Base-by-base conservation (phyloP, 2,329 filamentous ascomycete species). In the Penicillium olsonii region DNA sequence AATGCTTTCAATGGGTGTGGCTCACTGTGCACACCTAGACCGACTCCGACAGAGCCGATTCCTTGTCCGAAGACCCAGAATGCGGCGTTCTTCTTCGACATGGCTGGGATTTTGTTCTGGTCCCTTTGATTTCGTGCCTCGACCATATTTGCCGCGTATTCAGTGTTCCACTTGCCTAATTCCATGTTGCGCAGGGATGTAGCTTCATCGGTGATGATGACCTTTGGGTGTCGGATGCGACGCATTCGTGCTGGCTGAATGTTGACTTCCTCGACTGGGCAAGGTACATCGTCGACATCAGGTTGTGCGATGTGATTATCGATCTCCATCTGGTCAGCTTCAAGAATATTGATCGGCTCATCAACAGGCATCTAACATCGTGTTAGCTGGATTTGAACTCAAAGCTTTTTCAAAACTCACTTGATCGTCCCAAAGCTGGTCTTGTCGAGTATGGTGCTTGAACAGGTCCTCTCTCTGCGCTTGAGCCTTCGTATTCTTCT, bases 41-140 rank as follows among this genome's bases (percentile, higher is more conserved):
- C 74, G 5, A 67, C 48, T 10, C 81, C 81, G 7, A 84, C 74
- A 35, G 75, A 75, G 35, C 79, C 81, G 38, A 86, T 71, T 6
- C 84, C 83, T 40, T 71, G 64, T 5, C 80, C 81, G 51, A 81
- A 76, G 4, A 87, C 76, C 74, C 81, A 87, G 58, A 79, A 76
- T 10, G 77, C 76, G 0, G 84, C 85, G 50, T 86, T 87, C 61
- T 79, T 82, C 68, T 82, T 87, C 2, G 84, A 82, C 35, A 78
- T 70, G 0, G 68, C 64, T 11, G 67, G 55, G 12, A 70, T 60
- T 40, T 71, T 75, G 27, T 75, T 69, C 5, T 70, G 61, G 5
- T 69, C 56, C 55, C 81, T 84, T 17, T 71, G 62, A 24, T 68
- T 71, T 6, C 61, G 60, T 8, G 75, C 76, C 11, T 69, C 67